Base-by-base conservation (phyloP, 2,329 filamentous ascomycete genomes). In the Stagonosporopsis cucurbitacearum region DNA sequence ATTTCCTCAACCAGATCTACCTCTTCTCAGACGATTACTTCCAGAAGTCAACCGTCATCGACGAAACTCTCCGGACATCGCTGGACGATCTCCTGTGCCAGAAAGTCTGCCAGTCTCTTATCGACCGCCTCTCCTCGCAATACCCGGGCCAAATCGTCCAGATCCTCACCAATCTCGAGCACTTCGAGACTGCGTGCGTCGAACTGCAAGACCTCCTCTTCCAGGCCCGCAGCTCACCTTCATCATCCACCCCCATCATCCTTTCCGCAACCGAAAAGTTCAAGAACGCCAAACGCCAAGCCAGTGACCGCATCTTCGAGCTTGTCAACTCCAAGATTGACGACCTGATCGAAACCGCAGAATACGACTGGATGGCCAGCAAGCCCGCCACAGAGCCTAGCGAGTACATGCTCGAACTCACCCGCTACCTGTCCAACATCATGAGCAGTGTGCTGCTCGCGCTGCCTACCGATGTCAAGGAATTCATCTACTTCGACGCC, bases 261-360 rank as follows among this genome's bases (percentile, higher is more conserved):
- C 82, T 98, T 5, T 84, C 84, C 23, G 95, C 96, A 0, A 98
- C 95, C 0, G 89, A 92, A 63, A 86, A 91, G 57, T 99, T 99
- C 75, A 84, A 87, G 36, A 88, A 84, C 67, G 93, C 96, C 72
- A 97, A 97, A 78, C 97, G 98, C 79, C 92, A 90, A 1, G 95
- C 95, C 0, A 94, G 97, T 72, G 96, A 97, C 78, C 89, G 96
- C 30, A 98, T 99, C 54, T 99, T 99, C 71, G 96, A 99, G 77
- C 84, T 99, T 0, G 95, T 99, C 60, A 98, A 99, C 78, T 96
- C 91, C 54, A 99, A 99, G 80, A 98, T 99, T 67, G 94, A 98
- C 70, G 95, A 99, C 72, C 84, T 99, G 11, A 90, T 99, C 50
- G 94, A 97, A 67, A 98, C 93, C 0, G 94, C 95, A 28, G 95